Percentiles rank a stretch among this genome's conserved stretches.
Conservation (phyloP, 495 filamentous ascomycete species). For the Penicillium manginii region DNA sequence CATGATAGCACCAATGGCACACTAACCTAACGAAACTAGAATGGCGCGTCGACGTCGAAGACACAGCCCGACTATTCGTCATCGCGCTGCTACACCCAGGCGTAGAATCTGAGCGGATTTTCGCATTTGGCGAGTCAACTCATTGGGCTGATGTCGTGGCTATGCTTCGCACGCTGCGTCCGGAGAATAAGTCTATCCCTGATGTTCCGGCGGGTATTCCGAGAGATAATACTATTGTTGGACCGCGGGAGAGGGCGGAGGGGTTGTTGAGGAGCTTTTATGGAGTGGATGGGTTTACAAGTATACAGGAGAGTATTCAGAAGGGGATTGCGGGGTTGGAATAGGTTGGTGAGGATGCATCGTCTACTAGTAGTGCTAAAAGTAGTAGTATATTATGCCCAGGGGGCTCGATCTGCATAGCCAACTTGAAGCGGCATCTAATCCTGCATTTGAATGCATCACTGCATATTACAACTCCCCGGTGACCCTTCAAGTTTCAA, state of each 20-base stretch:
- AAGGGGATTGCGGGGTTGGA: neutral
- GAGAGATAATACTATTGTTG: neutral
- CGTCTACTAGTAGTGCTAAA: too few species aligned
- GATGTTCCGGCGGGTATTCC: neutral
- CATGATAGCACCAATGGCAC: too few species aligned
- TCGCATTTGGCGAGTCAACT: constrained; percentile 18
- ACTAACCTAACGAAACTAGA: constrained; percentile 24
- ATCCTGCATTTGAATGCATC: too few species aligned
- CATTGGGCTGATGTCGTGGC: neutral
- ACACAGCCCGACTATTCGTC: constrained; percentile 52
- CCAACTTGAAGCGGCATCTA: too few species aligned
- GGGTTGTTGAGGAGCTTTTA: neutral
- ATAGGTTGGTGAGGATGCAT: too few species aligned
- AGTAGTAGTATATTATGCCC: too few species aligned
- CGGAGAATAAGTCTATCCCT: neutral
- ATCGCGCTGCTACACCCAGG: constrained; percentile 45
- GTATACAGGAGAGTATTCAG: neutral
- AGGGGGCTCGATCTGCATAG: too few species aligned
- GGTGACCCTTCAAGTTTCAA: too few species aligned
- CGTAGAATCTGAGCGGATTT: constrained; percentile 48
- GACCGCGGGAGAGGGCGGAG: neutral
- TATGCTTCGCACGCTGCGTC: neutral
- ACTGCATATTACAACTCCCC: too few species aligned
- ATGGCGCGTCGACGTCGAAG: constrained; percentile 51
- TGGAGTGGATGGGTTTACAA: neutral